A percentile compares a stretch with the other conserved stretches of the same genome.
phyloP scores from a whole-genome alignment of 2,329 filamentous ascomycete species.

The Ascochyta clinopodiicola region DNA sequence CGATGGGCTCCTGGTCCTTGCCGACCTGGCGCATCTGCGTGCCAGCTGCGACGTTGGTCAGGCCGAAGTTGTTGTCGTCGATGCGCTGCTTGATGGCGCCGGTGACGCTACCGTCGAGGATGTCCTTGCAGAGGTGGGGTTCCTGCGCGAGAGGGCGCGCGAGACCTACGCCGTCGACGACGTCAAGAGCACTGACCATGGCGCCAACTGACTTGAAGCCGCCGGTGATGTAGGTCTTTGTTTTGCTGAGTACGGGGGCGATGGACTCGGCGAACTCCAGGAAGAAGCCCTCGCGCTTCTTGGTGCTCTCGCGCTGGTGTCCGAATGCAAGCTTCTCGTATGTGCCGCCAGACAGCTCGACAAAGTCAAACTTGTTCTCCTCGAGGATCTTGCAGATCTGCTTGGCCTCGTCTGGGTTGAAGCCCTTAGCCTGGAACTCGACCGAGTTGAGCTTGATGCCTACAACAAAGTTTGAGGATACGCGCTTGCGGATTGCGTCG shows the following conservation, averaged over 20 bases:
- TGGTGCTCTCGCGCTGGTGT: slow-evolving; percentile 62
- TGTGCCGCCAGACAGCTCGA: slow-evolving; percentile 67
- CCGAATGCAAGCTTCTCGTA: slow-evolving; percentile 62
- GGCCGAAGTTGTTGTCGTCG: slow-evolving; percentile 61
- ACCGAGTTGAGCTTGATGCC: slow-evolving; percentile 67
- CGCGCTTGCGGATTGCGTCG: slow-evolving; percentile 47
- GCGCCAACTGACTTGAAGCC: slow-evolving; percentile 62
- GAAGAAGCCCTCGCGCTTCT: slow-evolving; percentile 66
- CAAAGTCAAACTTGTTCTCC: slow-evolving; percentile 60
- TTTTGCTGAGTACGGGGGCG: slow-evolving; percentile 61
- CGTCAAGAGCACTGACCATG: slow-evolving; percentile 65
- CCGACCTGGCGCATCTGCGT: slow-evolving; percentile 61
- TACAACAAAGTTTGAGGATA: slow-evolving; percentile 52
- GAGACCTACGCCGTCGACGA: slow-evolving; percentile 67
- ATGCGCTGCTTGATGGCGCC: slow-evolving; percentile 57
- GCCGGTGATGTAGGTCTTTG: slow-evolving; percentile 65
- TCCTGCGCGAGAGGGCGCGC: slow-evolving; percentile 62
- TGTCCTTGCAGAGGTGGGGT: slow-evolving; percentile 53
- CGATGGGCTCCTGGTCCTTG: slow-evolving; percentile 61
- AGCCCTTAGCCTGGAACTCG: slow-evolving; percentile 61
- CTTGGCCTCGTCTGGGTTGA: slow-evolving; percentile 59
- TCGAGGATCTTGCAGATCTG: slow-evolving; percentile 59
- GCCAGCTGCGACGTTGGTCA: slow-evolving; percentile 56
- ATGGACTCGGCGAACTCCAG: slow-evolving; percentile 64
- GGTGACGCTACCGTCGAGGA: slow-evolving; percentile 51